phyloP scores from a whole-genome alignment of 2,329 filamentous ascomycete species.

The Fusarium brevicatenulatum region DNA sequence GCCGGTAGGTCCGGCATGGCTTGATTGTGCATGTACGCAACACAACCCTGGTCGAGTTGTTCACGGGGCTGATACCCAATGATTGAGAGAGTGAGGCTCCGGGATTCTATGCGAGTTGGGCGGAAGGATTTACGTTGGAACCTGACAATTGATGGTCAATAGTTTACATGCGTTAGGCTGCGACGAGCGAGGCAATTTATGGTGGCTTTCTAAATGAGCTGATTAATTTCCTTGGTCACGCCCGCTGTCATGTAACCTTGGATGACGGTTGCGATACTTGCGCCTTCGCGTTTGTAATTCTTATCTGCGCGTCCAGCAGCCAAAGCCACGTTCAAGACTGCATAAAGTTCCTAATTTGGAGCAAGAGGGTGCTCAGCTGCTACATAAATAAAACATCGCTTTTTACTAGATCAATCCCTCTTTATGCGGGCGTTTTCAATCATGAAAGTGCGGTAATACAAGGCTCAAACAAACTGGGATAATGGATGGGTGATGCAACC shows the following conservation, averaged over 20 bases:
- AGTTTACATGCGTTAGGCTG: not conserved
- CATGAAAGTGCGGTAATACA: not conserved
- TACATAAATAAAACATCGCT: accelerated
- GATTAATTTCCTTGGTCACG: not conserved
- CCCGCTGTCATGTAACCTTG: not conserved
- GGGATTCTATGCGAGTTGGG: not conserved
- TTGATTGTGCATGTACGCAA: not conserved
- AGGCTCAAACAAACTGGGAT: not conserved
- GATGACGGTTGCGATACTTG: not conserved
- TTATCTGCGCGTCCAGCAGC: not conserved
- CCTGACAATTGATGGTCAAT: not conserved
- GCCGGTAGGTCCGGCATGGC: not conserved
- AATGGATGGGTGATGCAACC: not conserved
- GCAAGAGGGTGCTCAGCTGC: not conserved
- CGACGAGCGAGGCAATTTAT: not conserved
- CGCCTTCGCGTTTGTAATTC: not conserved
- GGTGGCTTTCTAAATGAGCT: not conserved
- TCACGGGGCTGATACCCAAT: not conserved
- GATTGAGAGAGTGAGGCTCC: not conserved
- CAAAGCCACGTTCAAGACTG: not conserved
- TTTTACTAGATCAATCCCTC: not conserved
- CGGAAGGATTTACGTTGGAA: not conserved
- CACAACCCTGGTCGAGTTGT: not conserved
- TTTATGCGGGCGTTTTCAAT: not conserved
- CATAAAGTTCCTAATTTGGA: not conserved